These are phyloP conservation scores for Lineolata rhizophorae DNA, from an alignment of 495 filamentous ascomycete species.

Conservation along the genomic window DNA sequence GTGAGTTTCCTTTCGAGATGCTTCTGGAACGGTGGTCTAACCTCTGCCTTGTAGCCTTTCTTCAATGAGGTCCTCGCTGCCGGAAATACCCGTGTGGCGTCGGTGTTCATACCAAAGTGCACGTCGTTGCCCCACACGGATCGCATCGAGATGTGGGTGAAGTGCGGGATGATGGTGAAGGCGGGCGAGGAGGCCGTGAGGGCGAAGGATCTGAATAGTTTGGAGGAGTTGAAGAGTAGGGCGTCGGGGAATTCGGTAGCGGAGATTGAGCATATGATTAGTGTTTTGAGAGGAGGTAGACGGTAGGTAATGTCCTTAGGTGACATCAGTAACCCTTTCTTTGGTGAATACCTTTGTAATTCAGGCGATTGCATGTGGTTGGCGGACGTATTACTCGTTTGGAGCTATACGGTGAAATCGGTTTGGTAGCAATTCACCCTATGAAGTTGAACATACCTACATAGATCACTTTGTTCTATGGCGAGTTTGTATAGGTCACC, in stretches of 20 bases:
- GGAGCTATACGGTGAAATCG: no score
- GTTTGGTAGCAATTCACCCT: no score
- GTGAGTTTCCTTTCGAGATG: slow-evolving; percentile 22
- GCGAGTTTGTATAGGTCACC: no score
- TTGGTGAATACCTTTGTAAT: no score
- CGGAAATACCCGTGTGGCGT: slow-evolving; percentile 73
- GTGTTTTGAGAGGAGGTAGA: slow-evolving; percentile 3
- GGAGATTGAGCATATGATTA: slow-evolving; percentile 42
- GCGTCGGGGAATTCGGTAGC: slow-evolving; percentile 30
- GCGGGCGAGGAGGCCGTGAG: slow-evolving; percentile 82
- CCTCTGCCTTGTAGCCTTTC: slow-evolving; percentile 42
- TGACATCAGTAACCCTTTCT: no score
- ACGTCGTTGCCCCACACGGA: slow-evolving; percentile 36
- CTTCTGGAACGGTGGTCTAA: not conserved
- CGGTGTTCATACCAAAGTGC: slow-evolving; percentile 75
- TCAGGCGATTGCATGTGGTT: no score
- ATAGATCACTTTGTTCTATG: no score
- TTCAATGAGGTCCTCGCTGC: slow-evolving; percentile 75
- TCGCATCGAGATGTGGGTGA: slow-evolving; percentile 81
- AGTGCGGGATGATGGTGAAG: slow-evolving; percentile 76
- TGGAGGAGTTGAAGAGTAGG: slow-evolving; percentile 34
- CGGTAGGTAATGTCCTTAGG: no score
- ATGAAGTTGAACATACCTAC: no score
- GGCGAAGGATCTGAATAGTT: slow-evolving; percentile 49
- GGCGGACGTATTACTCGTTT: no score